Conservation (phyloP, 2,329 filamentous ascomycete genomes). For the Hypoxylon sp. region DNA sequence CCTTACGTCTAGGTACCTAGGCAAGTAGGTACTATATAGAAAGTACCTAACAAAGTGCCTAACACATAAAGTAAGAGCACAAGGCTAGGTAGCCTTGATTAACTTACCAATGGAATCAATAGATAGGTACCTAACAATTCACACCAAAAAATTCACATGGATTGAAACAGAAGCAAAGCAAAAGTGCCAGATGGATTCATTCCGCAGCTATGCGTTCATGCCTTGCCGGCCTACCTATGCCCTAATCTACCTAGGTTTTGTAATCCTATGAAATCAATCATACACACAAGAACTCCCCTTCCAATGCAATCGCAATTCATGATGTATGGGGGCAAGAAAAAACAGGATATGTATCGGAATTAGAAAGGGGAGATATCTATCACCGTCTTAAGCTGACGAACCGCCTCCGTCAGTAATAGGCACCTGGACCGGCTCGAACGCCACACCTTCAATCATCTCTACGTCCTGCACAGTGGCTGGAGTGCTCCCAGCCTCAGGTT, state of each 20-base stretch:
- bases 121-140: background rate
- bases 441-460: conserved; percentile 53
- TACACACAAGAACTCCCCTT: conserved; percentile 29
- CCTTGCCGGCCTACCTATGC: conserved; percentile 15
- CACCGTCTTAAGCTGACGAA: conserved; percentile 8
- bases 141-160: background rate
- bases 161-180: no score
- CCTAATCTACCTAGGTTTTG: conserved; percentile 20
- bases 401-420: conserved; percentile 21
- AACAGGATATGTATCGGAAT: conserved; percentile 31
- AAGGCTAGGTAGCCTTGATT: background rate
- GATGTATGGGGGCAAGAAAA: conserved; percentile 8
- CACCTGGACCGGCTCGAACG: conserved; percentile 35
- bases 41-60: background rate
- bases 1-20: no score
- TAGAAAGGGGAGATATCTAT: conserved; percentile 6
- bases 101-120: background rate
- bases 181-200: conserved; percentile 15
- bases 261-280: conserved; percentile 15
- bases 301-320: conserved; percentile 33
- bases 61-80: background rate
- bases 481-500: conserved; percentile 17
- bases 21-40: no score
- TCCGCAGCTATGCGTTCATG: conserved; percentile 15
- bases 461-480: conserved; percentile 33